Evolutionary conservation across 441 rosid species (phyloP).

Genomic region (Euphorbia corollata): DNA sequence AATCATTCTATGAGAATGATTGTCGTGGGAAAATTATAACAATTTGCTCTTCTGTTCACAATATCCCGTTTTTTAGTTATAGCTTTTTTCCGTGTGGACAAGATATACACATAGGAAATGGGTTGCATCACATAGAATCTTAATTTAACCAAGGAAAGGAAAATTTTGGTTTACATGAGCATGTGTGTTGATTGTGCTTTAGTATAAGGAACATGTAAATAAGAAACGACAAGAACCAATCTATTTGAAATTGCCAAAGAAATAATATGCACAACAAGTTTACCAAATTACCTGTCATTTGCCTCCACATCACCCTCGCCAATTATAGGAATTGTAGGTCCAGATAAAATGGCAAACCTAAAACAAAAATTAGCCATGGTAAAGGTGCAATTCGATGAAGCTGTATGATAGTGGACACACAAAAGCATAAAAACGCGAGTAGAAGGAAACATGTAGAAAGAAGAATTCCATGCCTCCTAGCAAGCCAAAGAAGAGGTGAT

Average conservation of each 20-base stretch:
- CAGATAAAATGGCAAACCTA: slow-evolving; percentile 89
- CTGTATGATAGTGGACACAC: slow-evolving; percentile 10
- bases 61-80: neutral
- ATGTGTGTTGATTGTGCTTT: neutral
- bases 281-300: slow-evolving; percentile 64
- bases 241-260: slow-evolving; percentile 4
- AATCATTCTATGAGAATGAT: neutral
- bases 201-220: neutral
- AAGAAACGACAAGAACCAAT: slow-evolving; percentile 7
- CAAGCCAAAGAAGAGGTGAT: slow-evolving; percentile 92
- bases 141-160: neutral
- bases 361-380: slow-evolving; percentile 18
- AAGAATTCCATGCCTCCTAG: slow-evolving; percentile 62
- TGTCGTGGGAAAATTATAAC: neutral
- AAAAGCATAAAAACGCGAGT: slow-evolving; percentile 13
- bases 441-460: slow-evolving; percentile 12
- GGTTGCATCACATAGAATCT: neutral
- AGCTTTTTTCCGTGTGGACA: neutral
- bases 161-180: neutral
- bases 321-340: slow-evolving; percentile 93
- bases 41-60: neutral
- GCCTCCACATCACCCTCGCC: slow-evolving; percentile 98
- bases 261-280: slow-evolving; percentile 2
- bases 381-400: slow-evolving; percentile 17
- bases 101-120: slow-evolving; percentile 3